A percentile compares a stretch with the other conserved stretches of the same genome.
phyloP scores from a whole-genome alignment of 345 rosid genomes.

The Angophora floribunda region DNA sequence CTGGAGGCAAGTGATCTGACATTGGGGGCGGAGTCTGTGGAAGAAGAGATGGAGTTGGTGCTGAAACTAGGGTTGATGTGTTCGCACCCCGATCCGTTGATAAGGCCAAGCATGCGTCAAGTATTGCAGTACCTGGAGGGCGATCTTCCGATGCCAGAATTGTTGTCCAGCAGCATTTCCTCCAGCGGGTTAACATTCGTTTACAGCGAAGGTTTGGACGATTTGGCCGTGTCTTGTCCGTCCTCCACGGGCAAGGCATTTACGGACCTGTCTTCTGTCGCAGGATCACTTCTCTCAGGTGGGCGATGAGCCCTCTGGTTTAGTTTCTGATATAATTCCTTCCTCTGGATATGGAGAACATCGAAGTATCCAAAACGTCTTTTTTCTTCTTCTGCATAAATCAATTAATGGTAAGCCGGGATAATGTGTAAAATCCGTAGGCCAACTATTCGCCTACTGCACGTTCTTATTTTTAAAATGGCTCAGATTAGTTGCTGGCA shows the following conservation, averaged over 20 bases:
- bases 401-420: background rate
- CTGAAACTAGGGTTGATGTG: constrained; percentile 35
- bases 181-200: background rate
- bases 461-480: background rate
- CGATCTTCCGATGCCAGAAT: background rate
- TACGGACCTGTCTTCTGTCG: background rate
- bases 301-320: background rate
- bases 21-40: constrained; percentile 3
- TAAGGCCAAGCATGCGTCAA: constrained; percentile 23
- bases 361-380: too few relatives aligned
- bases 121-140: constrained; percentile 6
- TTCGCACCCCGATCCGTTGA: constrained; percentile 12
- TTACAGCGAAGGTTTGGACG: background rate
- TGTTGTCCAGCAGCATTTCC: background rate
- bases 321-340: background rate
- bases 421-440: background rate
- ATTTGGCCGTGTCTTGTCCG: background rate
- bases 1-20: constrained; percentile 22
- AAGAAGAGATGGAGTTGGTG: constrained; percentile 27
- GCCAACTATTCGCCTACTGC: background rate
- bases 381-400: too few relatives aligned
- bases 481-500: background rate
- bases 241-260: too few relatives aligned
- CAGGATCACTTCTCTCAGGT: constrained; percentile 21
- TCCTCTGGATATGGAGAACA: background rate